Conservation (phyloP, 2,329 filamentous ascomycete genomes). For the Bipolaris gigantea region DNA sequence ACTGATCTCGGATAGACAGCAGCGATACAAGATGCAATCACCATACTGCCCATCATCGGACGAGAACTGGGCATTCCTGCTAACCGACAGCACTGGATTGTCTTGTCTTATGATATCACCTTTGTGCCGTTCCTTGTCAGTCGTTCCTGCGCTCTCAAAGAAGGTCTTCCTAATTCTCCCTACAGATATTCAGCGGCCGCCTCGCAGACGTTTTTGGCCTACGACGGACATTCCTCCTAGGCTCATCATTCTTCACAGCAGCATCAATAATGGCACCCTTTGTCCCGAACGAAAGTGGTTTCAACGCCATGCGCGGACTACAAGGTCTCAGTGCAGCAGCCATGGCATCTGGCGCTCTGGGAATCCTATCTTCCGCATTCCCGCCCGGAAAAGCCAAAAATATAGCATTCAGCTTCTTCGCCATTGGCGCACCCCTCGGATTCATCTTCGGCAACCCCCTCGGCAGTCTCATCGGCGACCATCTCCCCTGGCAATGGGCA, state of each 20-base stretch:
- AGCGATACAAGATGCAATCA: slow-evolving; percentile 62
- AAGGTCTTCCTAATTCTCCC: slow-evolving; percentile 1
- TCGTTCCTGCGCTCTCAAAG: not conserved
- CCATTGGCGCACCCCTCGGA: slow-evolving; percentile 66
- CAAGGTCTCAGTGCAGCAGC: slow-evolving; percentile 70
- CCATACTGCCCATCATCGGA: slow-evolving; percentile 65
- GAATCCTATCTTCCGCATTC: slow-evolving; percentile 69
- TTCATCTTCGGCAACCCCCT: slow-evolving; percentile 67
- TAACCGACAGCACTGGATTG: slow-evolving; percentile 65
- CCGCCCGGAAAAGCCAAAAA: slow-evolving; percentile 69
- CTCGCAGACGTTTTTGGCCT: slow-evolving; percentile 70
- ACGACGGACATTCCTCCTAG: slow-evolving; percentile 65
- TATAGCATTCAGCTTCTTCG: slow-evolving; percentile 59
- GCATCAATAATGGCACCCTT: slow-evolving; percentile 65
- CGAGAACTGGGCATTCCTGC: slow-evolving; percentile 59
- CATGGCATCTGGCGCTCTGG: slow-evolving; percentile 71
- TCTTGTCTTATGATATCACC: slow-evolving; percentile 66
- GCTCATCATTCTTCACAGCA: slow-evolving; percentile 64
- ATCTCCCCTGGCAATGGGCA: slow-evolving; percentile 44
- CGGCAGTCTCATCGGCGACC: slow-evolving; percentile 65
- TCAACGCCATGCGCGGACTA: slow-evolving; percentile 67
- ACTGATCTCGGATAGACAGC: slow-evolving; percentile 49
- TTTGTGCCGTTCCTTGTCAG: slow-evolving; percentile 65
- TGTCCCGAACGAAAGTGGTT: slow-evolving; percentile 66
- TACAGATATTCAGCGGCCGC: slow-evolving; percentile 64